These are phyloP conservation scores for Pythium aristosporum DNA, from an alignment of 352 stramenopile species.

Conservation along the genomic window DNA sequence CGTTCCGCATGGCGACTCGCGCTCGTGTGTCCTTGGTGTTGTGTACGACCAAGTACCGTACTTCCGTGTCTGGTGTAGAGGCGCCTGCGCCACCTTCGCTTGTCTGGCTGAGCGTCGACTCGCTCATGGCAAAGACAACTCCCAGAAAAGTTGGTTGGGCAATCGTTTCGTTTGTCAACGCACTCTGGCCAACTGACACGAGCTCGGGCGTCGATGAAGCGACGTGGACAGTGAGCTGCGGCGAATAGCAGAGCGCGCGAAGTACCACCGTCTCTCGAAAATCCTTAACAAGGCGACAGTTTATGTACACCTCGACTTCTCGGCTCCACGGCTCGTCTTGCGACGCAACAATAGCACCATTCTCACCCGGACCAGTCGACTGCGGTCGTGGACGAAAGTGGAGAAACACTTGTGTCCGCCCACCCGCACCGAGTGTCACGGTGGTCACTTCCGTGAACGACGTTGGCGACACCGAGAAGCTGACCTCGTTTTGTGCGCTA, in stretches of 20 bases:
- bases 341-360: not conserved
- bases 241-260: slow-evolving; percentile 72
- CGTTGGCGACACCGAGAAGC: slow-evolving; percentile 80
- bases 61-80: slow-evolving; percentile 4
- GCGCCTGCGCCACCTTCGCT: slow-evolving; percentile 28
- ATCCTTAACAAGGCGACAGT: slow-evolving; percentile 86
- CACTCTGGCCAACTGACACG: slow-evolving; percentile 25
- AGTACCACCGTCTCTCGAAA: slow-evolving; percentile 85
- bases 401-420: slow-evolving; percentile 83
- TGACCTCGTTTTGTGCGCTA: slow-evolving; percentile 78
- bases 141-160: slow-evolving; percentile 75
- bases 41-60: slow-evolving; percentile 77
- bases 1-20: slow-evolving; percentile 74
- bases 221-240: slow-evolving; percentile 75
- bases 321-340: slow-evolving; percentile 61
- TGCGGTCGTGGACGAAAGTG: slow-evolving; percentile 79
- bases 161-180: slow-evolving; percentile 29
- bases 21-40: slow-evolving; percentile 74
- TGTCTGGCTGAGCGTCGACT: slow-evolving; percentile 51
- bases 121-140: slow-evolving; percentile 77
- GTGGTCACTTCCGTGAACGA: slow-evolving; percentile 83
- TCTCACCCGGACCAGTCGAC: slow-evolving; percentile 21
- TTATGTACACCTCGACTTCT: slow-evolving; percentile 87
- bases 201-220: slow-evolving; percentile 41
- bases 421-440: slow-evolving; percentile 66